Conservation (phyloP, 2,329 filamentous ascomycete species). For the Sclerotinia glacialis region DNA sequence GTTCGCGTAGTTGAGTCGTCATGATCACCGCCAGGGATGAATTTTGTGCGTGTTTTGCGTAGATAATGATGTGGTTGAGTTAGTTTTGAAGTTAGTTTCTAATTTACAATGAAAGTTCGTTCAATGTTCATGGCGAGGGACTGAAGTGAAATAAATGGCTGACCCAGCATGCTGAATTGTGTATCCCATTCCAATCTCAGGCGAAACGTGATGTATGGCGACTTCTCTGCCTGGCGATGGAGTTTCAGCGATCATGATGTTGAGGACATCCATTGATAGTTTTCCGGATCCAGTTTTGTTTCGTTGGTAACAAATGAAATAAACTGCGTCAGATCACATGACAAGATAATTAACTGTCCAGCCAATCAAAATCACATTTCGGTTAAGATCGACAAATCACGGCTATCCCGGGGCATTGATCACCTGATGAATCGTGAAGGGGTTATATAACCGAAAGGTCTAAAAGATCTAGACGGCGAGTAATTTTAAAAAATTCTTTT, state of each 20-base stretch:
- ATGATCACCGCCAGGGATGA: neutral
- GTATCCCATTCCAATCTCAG: neutral
- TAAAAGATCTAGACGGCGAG: neutral
- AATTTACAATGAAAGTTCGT: neutral
- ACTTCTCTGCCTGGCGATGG: neutral
- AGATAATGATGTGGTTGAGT: neutral
- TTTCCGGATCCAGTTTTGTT: too few relatives aligned
- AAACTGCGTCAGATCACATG: neutral
- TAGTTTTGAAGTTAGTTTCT: too few relatives aligned
- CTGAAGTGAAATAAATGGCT: too few relatives aligned
- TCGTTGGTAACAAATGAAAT: too few relatives aligned
- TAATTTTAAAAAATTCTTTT: neutral
- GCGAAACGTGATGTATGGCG: neutral
- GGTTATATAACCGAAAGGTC: neutral
- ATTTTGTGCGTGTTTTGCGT: neutral
- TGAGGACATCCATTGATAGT: too few relatives aligned
- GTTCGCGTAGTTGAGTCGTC: too few relatives aligned
- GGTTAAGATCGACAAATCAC: neutral
- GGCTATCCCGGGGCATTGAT: slow-evolving; percentile 1
- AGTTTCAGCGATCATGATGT: neutral
- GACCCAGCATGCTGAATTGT: too few relatives aligned
- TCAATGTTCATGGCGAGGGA: too few relatives aligned
- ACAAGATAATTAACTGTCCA: too few relatives aligned
- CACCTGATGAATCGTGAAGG: neutral
- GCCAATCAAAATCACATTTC: neutral